Evolutionary conservation across 441 rosid genomes (phyloP).

Genomic region (Syzygium syzygioides): DNA sequence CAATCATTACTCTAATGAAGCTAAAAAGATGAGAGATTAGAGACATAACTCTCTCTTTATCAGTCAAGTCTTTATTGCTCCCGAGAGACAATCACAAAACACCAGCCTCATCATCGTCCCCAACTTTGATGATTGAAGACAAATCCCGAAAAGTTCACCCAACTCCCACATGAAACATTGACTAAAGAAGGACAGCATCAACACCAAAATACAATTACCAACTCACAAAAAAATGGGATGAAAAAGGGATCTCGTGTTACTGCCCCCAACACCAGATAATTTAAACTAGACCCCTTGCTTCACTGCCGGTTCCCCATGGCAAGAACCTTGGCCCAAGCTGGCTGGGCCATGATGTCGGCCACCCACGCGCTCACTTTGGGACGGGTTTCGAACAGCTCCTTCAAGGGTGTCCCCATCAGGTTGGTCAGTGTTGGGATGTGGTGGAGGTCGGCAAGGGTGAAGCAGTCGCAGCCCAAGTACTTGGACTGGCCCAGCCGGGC

Average conservation of each 20-base stretch:
- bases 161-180: background rate
- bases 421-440: background rate
- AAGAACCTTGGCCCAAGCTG: background rate
- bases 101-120: background rate
- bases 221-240: background rate
- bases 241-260: background rate
- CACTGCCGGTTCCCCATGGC: background rate
- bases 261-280: background rate
- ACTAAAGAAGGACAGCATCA: background rate
- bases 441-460: background rate
- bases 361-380: background rate
- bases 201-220: background rate
- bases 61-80: background rate
- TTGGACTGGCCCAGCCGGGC: background rate
- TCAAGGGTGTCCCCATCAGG: background rate
- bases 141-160: background rate
- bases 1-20: background rate
- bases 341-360: background rate
- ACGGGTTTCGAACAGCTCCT: background rate
- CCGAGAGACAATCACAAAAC: background rate
- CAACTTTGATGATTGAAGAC: background rate
- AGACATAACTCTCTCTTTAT: background rate
- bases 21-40: background rate
- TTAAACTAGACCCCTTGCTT: background rate
- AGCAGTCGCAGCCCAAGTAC: background rate